Conservation (phyloP, 1,284 basidiomycete species). For the Polyporus tsugae region DNA sequence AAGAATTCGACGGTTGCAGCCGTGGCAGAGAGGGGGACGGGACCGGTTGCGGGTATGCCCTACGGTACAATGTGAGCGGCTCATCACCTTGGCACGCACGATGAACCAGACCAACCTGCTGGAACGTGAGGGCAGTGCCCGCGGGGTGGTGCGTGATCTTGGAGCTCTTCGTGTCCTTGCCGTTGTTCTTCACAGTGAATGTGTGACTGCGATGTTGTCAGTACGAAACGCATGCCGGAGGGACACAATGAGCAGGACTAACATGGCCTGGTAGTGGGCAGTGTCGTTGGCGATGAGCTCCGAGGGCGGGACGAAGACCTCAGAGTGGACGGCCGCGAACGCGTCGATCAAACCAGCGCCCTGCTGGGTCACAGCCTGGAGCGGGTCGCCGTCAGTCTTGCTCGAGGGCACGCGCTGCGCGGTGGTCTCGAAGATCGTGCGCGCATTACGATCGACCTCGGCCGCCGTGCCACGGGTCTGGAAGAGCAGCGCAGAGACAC, state of each 20-base stretch:
- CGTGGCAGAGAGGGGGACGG: slow-evolving; percentile 56
- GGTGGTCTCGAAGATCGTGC: slow-evolving; percentile 67
- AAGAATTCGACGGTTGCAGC: slow-evolving; percentile 54
- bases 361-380: slow-evolving; percentile 69
- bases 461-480: slow-evolving; percentile 57
- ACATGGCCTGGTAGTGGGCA: slow-evolving; percentile 57
- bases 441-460: slow-evolving; percentile 49
- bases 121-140: slow-evolving; percentile 59
- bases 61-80: slow-evolving; percentile 40
- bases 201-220: slow-evolving; percentile 46
- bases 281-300: slow-evolving; percentile 79
- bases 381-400: slow-evolving; percentile 55
- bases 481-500: slow-evolving; percentile 70
- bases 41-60: slow-evolving; percentile 48
- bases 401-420: slow-evolving; percentile 57
- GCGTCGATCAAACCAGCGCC: slow-evolving; percentile 75
- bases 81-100: not conserved
- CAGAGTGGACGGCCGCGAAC: slow-evolving; percentile 65
- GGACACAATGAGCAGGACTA: slow-evolving; percentile 25
- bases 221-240: not conserved
- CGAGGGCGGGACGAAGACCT: slow-evolving; percentile 63
- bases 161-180: slow-evolving; percentile 49
- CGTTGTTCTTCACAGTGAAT: slow-evolving; percentile 59
- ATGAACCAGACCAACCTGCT: slow-evolving; percentile 37
- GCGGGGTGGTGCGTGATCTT: slow-evolving; percentile 60